Evolutionary conservation across 495 filamentous ascomycete genomes (phyloP).

Genomic region (Aspergillus kassunensis): DNA sequence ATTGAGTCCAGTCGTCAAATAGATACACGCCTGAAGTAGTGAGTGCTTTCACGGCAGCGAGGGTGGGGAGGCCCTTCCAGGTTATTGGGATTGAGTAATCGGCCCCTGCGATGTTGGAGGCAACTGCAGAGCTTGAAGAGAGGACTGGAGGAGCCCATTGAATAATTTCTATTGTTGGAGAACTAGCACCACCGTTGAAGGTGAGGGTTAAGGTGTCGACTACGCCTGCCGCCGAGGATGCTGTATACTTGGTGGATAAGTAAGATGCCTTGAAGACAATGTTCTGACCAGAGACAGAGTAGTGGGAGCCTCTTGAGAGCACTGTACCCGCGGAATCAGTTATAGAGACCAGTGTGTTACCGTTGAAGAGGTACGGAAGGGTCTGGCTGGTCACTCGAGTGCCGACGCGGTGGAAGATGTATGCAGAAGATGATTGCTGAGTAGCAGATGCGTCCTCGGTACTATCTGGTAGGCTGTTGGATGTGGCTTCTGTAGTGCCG

Average conservation of each 20-base stretch:
- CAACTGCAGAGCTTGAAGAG: constrained; percentile 32
- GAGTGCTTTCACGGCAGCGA: constrained; percentile 53
- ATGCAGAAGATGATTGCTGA: constrained; percentile 47
- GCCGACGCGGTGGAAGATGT: constrained; percentile 53
- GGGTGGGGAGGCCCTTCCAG: constrained; percentile 44
- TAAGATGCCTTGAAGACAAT: constrained; percentile 49
- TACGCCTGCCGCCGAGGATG: constrained; percentile 36
- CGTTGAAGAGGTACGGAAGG: constrained; percentile 50
- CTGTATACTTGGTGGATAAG: constrained; percentile 38
- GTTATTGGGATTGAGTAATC: constrained; percentile 49
- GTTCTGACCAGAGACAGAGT: constrained; percentile 37
- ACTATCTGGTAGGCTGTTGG: constrained; percentile 52
- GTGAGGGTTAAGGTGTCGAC: constrained; percentile 48
- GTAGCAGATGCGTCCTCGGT: constrained; percentile 44
- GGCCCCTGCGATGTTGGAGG: constrained; percentile 35
- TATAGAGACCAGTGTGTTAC: constrained; percentile 49
- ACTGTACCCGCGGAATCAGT: constrained; percentile 30
- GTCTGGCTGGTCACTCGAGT: constrained; percentile 35
- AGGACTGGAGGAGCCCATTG: constrained; percentile 49
- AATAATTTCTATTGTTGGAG: constrained; percentile 41
- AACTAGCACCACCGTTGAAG: constrained; percentile 46
- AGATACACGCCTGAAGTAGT: constrained; percentile 46
- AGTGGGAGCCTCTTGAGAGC: constrained; percentile 38
- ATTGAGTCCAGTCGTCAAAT: constrained; percentile 56
- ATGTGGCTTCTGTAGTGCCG: constrained; percentile 38